Evolutionary conservation across 1,284 basidiomycete genomes (phyloP), one percentile per base, ranked within the genome.

Genomic region (Coniferiporia sulphurascens): DNA sequence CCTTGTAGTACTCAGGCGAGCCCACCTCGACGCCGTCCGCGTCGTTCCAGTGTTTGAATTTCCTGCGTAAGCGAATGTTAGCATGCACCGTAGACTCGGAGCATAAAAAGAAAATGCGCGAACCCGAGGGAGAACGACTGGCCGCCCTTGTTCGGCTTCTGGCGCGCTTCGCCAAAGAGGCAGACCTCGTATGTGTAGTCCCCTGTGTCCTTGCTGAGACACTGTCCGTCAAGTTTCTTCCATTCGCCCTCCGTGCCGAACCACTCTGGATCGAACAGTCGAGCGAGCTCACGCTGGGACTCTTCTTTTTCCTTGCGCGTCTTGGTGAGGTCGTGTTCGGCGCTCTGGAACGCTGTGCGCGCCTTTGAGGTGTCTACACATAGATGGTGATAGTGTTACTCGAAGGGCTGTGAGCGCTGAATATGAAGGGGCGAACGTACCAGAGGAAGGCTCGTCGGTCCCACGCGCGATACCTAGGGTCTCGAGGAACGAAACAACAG

Each of bases 131-230:
- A 89, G 74, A 93, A 91, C 0, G 81, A 84, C 4, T 79, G 79
- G 19, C 90, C 87, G 56, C 93, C 92, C 62, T 87, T 85, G 70
- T 90, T 91, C 17, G 91, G 88, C 72, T 91, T 97, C 74, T 99
- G 96, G 56, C 80, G 89, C 1, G 90, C 91, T 65, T 89, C 84
- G 12, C 87, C 84, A 65, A 98, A 98, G 68, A 98, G 83, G 76
- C 96, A 99, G n/a, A 98, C 80, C 71, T 96, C 93, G 72, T 99
- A 99, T 1, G 88, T 93, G 73, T 98, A 99, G 63, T 98, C 96
- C 76, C 96, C 96, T 15, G 83, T 80, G 58, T 95, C 84, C 67
- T 86, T 89, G 66, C 86, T 82, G 21, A 99, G 73, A 68, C 96
- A 99, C 4, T 80, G 78, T 8, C 83, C 81, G 41, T 97, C 89